These are phyloP conservation scores for Mesembryanthemum crystallinum DNA, from an alignment of 148 eudicot species.

Conservation along the genomic window DNA sequence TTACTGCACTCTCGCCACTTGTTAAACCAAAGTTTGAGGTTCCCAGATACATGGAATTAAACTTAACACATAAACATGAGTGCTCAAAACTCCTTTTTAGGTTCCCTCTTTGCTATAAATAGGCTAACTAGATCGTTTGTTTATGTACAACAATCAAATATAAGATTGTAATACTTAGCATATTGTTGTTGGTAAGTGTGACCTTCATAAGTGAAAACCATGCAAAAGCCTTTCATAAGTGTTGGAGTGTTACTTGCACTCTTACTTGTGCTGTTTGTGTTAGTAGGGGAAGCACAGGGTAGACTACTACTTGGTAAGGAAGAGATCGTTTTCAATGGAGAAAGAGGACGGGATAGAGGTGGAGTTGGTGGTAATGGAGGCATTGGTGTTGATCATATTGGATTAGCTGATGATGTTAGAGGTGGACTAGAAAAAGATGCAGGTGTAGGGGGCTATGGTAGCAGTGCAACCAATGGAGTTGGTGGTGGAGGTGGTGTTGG, in stretches of 20 bases:
- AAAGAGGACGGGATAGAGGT: not conserved
- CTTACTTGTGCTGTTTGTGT: not conserved
- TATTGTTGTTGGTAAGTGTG: not conserved
- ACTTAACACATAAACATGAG: slow-evolving; percentile 1
- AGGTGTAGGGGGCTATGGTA: not conserved
- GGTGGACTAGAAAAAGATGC: not conserved
- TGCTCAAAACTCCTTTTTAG: not conserved
- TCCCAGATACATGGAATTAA: not conserved
- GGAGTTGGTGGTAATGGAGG: not conserved
- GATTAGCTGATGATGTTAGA: not conserved
- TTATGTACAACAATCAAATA: not conserved
- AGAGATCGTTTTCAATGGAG: too few species aligned
- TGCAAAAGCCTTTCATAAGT: not conserved
- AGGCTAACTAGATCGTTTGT: not conserved
- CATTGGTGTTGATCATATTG: not conserved
- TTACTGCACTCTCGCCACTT: not conserved
- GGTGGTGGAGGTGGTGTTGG: not conserved
- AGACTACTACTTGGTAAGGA: not conserved
- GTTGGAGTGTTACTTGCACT: slow-evolving; percentile 5
- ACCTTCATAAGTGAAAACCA: not conserved
- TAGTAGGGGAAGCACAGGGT: not conserved
- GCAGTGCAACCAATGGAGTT: not conserved
- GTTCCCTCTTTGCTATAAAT: not conserved
- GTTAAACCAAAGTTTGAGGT: not conserved
- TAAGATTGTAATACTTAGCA: too few species aligned